Conservation (phyloP, 805 yeast species). For the Geotrichum ghanense region DNA sequence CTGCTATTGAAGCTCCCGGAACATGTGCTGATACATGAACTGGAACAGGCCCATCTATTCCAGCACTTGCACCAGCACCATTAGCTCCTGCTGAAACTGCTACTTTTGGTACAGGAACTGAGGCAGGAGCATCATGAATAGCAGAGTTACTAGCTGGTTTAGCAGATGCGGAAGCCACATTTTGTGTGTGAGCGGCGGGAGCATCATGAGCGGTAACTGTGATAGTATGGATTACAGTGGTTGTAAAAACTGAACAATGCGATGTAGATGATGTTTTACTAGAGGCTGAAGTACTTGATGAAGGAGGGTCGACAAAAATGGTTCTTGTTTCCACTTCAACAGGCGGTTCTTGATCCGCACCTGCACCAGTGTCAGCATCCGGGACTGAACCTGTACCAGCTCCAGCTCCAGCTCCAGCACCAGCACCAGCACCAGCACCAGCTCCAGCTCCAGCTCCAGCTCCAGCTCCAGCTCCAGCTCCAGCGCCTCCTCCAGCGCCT, state of each 20-base stretch:
- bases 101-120: neutral
- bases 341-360: neutral
- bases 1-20: too few species aligned
- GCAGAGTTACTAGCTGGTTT: conserved; percentile 1
- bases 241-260: neutral
- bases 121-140: conserved; percentile 1
- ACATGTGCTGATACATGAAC: too few species aligned
- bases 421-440: neutral
- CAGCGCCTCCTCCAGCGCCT: neutral
- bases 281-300: neutral
- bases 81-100: too few species aligned
- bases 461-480: neutral
- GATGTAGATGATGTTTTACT: neutral
- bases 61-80: too few species aligned
- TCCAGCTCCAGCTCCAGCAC: neutral
- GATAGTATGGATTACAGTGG: neutral
- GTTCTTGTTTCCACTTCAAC: neutral
- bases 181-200: neutral
- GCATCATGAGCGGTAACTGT: neutral
- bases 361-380: too few species aligned
- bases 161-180: conserved; percentile 2
- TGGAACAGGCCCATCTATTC: too few species aligned
- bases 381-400: too few species aligned
- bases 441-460: neutral
- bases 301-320: neutral